Conservation (phyloP, 176 grass and related monocot genomes). For the Ampelocalamus luodianensis region DNA sequence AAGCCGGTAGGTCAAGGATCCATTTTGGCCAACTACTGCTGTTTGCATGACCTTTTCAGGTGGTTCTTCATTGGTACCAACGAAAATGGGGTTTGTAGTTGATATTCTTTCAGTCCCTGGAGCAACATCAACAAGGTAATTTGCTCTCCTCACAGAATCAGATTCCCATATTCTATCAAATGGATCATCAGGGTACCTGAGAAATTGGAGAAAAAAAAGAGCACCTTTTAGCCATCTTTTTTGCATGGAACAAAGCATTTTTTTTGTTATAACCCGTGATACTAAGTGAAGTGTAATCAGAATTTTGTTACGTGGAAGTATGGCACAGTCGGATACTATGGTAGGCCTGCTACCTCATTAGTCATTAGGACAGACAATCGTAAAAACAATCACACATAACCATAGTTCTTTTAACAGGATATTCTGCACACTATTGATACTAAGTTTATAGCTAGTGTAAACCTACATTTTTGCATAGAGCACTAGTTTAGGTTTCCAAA, state of each 20-base stretch:
- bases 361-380: neutral
- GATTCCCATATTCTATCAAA: constrained; percentile 99
- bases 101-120: constrained; percentile 80
- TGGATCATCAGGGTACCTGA: constrained; percentile 73
- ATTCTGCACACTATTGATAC: neutral
- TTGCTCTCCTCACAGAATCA: constrained; percentile 57
- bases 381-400: neutral
- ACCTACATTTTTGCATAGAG: neutral
- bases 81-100: constrained; percentile 68
- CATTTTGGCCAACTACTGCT: constrained; percentile 82
- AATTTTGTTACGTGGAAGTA: neutral
- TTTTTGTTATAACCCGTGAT: too few relatives aligned
- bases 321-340: neutral
- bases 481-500: neutral
- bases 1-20: constrained; percentile 52
- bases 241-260: neutral
- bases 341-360: neutral
- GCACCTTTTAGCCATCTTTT: neutral
- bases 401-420: neutral
- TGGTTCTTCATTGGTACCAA: constrained; percentile 52
- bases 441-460: neutral
- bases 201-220: constrained; percentile 13
- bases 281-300: neutral
- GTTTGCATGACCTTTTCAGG: constrained; percentile 97
- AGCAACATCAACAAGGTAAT: constrained; percentile 65